Conservation (phyloP, 2,329 filamentous ascomycete genomes). For the Claviceps quebecensis region DNA sequence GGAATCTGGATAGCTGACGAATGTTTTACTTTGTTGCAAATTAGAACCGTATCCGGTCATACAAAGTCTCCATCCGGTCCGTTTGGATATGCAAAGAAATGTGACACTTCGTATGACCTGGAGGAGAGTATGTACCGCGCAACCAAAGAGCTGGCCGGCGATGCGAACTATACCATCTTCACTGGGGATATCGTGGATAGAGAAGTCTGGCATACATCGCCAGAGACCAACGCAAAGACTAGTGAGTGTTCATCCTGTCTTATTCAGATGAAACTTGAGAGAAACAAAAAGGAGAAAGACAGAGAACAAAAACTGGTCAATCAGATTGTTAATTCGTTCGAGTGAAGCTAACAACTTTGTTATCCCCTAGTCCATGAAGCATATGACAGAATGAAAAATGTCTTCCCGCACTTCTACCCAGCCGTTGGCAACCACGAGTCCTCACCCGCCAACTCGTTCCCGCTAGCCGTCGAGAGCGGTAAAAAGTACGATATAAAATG, state of each 20-base stretch:
- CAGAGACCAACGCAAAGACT: conserved; percentile 3
- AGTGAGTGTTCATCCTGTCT: conserved; percentile 11
- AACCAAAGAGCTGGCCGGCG: not conserved
- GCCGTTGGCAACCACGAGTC: conserved; percentile 1
- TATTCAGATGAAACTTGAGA: too few species aligned
- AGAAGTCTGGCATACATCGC: not conserved
- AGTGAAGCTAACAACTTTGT: too few species aligned
- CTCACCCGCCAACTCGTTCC: not conserved
- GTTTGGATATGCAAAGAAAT: not conserved
- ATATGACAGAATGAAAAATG: not conserved
- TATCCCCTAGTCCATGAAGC: not conserved
- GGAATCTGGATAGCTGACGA: too few species aligned
- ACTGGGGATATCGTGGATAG: not conserved
- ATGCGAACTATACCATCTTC: not conserved
- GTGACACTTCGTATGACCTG: not conserved
- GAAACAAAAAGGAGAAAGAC: too few species aligned
- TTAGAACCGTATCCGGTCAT: not conserved
- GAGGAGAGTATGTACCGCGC: conserved; percentile 2
- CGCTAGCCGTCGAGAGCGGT: not conserved
- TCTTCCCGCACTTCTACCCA: not conserved
- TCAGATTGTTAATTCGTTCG: too few species aligned
- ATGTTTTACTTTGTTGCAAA: not conserved
- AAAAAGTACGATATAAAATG: not conserved
- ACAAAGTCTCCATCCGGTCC: not conserved
- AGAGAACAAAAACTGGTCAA: too few species aligned